Percentiles rank a stretch among this genome's conserved stretches.
phyloP scores from a whole-genome alignment of 2,329 filamentous ascomycete species.

The Neophaeococcomyces mojaviensis region DNA sequence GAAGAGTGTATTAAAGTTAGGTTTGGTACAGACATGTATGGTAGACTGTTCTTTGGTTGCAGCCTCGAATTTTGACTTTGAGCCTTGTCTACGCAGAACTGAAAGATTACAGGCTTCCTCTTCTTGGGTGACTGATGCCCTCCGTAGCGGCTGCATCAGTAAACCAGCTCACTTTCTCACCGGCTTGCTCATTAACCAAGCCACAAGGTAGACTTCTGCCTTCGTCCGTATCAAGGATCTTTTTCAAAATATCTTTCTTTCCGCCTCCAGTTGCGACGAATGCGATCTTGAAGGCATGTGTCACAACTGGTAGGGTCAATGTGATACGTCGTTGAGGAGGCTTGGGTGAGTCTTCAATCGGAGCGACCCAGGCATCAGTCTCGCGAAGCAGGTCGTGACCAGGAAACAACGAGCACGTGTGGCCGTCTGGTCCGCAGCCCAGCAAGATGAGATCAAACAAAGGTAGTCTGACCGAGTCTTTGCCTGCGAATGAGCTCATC shows the following conservation, averaged over 20 bases:
- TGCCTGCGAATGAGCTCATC: slow-evolving; percentile 76
- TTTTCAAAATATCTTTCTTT: slow-evolving; percentile 87
- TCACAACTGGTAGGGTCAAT: slow-evolving; percentile 82
- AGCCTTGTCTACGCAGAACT: background rate
- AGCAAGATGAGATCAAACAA: slow-evolving; percentile 92
- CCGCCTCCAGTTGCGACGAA: slow-evolving; percentile 85
- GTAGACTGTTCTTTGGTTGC: background rate
- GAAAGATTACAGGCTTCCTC: slow-evolving; percentile 50
- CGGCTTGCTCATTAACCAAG: slow-evolving; percentile 74
- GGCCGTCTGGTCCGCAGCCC: slow-evolving; percentile 89
- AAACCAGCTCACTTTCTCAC: slow-evolving; percentile 91
- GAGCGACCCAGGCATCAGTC: slow-evolving; percentile 81
- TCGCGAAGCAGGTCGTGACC: slow-evolving; percentile 80
- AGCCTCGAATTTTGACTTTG: background rate
- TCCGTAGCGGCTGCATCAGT: slow-evolving; percentile 79
- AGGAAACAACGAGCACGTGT: slow-evolving; percentile 95
- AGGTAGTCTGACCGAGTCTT: slow-evolving; percentile 88
- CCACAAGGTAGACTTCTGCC: slow-evolving; percentile 70
- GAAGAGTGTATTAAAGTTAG: no score
- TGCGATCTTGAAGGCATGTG: slow-evolving; percentile 74
- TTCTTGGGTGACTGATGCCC: slow-evolving; percentile 72
- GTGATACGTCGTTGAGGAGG: slow-evolving; percentile 87
- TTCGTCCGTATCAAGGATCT: slow-evolving; percentile 71
- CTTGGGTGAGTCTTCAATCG: slow-evolving; percentile 90
- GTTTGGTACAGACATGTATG: no score